Percentiles rank a stretch among this genome's conserved stretches.
Evolutionary conservation across 768 basidiomycete species (phyloP).

Genomic region (Sporobolomyces phaffii): DNA sequence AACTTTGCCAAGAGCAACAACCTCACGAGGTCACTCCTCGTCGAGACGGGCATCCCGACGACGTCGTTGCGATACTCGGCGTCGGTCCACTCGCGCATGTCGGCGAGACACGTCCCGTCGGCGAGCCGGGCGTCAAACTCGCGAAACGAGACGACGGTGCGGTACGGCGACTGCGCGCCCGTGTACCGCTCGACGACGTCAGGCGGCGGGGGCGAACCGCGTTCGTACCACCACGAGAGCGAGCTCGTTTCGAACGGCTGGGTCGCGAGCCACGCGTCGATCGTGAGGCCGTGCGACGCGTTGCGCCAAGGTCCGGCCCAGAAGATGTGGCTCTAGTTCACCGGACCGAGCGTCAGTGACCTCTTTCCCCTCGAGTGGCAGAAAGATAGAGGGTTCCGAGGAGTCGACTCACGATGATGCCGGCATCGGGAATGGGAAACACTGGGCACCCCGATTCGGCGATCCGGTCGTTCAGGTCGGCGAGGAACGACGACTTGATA

Average conservation of each 20-base stretch:
- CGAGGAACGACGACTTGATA: background rate
- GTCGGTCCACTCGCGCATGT: slow-evolving; percentile 15
- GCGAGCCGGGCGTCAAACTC: background rate
- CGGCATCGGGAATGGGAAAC: background rate
- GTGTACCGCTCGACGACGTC: background rate
- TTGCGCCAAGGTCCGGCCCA: slow-evolving; percentile 2
- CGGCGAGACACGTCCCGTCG: slow-evolving; percentile 6
- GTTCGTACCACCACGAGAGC: slow-evolving; percentile 20
- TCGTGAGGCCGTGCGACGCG: background rate
- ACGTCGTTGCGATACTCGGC: background rate
- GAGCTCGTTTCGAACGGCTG: slow-evolving; percentile 10
- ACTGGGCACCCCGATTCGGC: slow-evolving; percentile 5
- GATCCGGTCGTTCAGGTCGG: background rate
- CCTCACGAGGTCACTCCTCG: slow-evolving; percentile 5
- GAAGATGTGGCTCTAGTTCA: slow-evolving; percentile 5
- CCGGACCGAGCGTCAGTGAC: background rate
- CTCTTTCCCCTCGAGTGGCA: too few species aligned
- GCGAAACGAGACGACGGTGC: slow-evolving; percentile 6
- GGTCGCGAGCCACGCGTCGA: slow-evolving; percentile 25
- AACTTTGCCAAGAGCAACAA: slow-evolving; percentile 2
- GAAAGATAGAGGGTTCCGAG: too few species aligned
- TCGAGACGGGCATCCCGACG: slow-evolving; percentile 2
- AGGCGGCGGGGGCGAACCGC: background rate
- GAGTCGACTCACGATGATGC: slow-evolving; percentile 1
- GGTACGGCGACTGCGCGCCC: background rate